Percentiles rank a stretch among this genome's conserved stretches.
These are phyloP conservation scores for Chenopodium formosanum DNA, from an alignment of 148 eudicot species.

Conservation along the genomic window DNA sequence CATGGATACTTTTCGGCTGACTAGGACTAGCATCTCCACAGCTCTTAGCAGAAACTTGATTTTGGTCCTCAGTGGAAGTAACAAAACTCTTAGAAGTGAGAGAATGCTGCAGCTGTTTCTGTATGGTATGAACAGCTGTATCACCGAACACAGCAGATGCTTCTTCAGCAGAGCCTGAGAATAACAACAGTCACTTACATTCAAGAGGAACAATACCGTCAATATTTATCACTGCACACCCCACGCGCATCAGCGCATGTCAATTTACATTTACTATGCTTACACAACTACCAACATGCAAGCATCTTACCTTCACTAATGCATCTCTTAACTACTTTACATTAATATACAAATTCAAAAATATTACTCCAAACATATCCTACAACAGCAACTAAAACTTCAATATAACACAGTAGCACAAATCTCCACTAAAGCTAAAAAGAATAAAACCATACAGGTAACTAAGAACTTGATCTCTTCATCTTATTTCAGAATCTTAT, in stretches of 20 bases:
- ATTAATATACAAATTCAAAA: not conserved
- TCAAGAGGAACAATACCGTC: not conserved
- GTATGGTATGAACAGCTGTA: slow-evolving; percentile 67
- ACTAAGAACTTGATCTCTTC: too few species aligned
- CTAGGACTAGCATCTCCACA: slow-evolving; percentile 70
- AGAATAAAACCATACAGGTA: not conserved
- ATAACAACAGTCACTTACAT: slow-evolving; percentile 15
- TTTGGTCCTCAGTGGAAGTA: slow-evolving; percentile 50
- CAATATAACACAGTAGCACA: not conserved
- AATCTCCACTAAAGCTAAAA: not conserved
- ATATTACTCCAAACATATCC: not conserved
- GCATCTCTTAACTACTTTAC: not conserved
- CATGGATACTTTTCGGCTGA: slow-evolving; percentile 46
- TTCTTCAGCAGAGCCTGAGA: slow-evolving; percentile 88
- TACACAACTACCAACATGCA: not conserved
- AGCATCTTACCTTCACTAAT: not conserved
- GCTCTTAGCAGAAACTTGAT: slow-evolving; percentile 41
- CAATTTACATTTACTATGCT: not conserved
- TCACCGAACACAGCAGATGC: slow-evolving; percentile 77
- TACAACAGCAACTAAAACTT: not conserved
- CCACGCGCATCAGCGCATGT: not conserved
- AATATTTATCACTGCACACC: not conserved
- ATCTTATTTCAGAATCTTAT: too few species aligned
- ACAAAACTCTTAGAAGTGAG: slow-evolving; percentile 40
- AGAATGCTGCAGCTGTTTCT: slow-evolving; percentile 57